Conservation (phyloP, 1,284 basidiomycete genomes). For the Cystobasidium sp. region DNA sequence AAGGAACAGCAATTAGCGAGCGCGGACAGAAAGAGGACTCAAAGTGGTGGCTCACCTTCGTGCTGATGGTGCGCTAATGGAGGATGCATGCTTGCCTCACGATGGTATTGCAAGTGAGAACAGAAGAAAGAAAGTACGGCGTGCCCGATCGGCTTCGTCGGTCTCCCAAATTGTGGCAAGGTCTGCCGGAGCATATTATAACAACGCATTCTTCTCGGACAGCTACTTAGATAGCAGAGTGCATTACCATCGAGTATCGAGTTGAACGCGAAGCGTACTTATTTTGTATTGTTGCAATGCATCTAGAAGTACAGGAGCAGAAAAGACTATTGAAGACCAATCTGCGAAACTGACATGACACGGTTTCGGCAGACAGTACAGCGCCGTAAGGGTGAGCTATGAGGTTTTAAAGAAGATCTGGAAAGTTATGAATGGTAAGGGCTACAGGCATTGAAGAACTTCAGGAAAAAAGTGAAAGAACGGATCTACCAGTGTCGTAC, state of each 20-base stretch:
- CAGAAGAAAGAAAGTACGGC: neutral
- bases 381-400: no score
- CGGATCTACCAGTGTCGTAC: slow-evolving; percentile 28
- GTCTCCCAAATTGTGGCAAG: neutral
- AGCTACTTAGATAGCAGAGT: no score
- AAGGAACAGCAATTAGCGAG: neutral
- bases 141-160: neutral
- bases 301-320: no score
- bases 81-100: slow-evolving; percentile 37
- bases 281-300: no score
- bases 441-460: neutral
- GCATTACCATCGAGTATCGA: no score
- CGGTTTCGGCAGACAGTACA: no score
- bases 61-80: slow-evolving; percentile 45
- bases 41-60: slow-evolving; percentile 19
- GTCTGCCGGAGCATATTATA: neutral
- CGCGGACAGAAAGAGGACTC: neutral
- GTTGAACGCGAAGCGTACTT: no score
- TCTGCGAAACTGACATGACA: no score
- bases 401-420: neutral
- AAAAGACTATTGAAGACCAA: no score
- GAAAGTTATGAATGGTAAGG: neutral
- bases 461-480: no score
- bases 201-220: neutral
- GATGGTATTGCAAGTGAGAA: neutral